Evolutionary conservation across 345 rosid species (phyloP).

Genomic region (Hirschfeldia incana): DNA sequence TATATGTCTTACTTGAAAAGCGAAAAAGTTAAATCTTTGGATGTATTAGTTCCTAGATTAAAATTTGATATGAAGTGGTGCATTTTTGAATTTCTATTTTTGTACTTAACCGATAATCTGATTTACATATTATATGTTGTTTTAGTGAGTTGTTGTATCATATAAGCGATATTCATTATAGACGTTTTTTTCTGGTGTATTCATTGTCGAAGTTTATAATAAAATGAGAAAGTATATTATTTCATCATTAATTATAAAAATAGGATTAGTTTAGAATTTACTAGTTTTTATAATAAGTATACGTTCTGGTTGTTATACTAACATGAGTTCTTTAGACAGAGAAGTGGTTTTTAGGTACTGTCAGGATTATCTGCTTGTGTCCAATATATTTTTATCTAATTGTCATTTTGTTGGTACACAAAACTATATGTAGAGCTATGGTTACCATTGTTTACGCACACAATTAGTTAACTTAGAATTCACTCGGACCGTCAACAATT

Average conservation of each 20-base stretch:
- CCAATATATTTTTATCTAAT: not conserved
- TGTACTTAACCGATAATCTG: not conserved
- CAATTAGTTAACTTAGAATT: constrained; percentile 34
- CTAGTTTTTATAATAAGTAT: not conserved
- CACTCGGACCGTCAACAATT: constrained; percentile 34
- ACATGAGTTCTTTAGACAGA: not conserved
- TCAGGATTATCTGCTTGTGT: not conserved
- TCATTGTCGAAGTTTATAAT: not conserved
- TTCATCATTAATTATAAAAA: not conserved
- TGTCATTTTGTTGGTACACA: constrained; percentile 7
- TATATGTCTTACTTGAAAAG: not conserved
- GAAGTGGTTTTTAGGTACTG: not conserved
- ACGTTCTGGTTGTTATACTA: not conserved
- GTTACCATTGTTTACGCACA: constrained; percentile 15
- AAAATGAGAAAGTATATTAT: not conserved
- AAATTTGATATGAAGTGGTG: not conserved
- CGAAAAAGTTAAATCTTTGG: not conserved
- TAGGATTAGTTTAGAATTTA: not conserved
- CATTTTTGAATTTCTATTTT: not conserved
- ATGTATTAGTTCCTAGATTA: not conserved
- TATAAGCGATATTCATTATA: not conserved
- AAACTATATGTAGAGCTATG: not conserved
- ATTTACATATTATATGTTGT: not conserved
- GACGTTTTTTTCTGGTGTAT: not conserved
- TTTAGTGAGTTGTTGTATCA: not conserved